A percentile compares a stretch with the other conserved stretches of the same genome.
Conservation (phyloP, 2,329 filamentous ascomycete species). For the Alternaria gaisen region DNA sequence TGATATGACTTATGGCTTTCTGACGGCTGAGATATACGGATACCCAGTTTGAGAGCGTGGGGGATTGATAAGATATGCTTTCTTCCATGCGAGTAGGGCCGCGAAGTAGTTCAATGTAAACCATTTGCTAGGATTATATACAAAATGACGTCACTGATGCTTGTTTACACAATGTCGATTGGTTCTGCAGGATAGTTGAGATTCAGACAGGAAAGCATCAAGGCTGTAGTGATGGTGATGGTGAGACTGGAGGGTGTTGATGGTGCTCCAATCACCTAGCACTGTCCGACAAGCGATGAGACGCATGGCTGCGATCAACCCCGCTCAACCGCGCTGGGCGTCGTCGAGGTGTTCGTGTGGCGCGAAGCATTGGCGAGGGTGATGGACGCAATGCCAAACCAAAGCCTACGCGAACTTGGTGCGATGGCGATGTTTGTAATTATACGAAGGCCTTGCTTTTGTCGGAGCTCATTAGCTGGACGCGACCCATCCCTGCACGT, state of each 20-base stretch:
- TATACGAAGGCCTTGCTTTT: conserved; percentile 2
- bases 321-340: conserved; percentile 2
- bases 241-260: conserved; percentile 13
- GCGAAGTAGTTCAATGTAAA: conserved; percentile 9
- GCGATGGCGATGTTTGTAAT: background rate
- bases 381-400: background rate
- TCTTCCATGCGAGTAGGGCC: conserved; percentile 9
- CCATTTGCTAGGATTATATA: conserved; percentile 6
- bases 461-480: conserved; percentile 12
- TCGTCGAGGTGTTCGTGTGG: background rate
- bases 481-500: conserved; percentile 25
- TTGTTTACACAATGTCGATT: background rate
- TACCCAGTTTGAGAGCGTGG: conserved; percentile 31
- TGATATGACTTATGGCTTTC: conserved; percentile 29
- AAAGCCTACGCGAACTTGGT: background rate
- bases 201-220: background rate
- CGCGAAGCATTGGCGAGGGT: conserved; percentile 3
- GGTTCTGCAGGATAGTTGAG: background rate
- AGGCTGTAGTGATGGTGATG: background rate
- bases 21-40: conserved; percentile 37
- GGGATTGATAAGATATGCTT: conserved; percentile 5
- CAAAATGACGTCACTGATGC: conserved; percentile 10
- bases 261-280: conserved; percentile 20
- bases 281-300: conserved; percentile 12
- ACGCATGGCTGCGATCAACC: conserved; percentile 19